phyloP scores from a whole-genome alignment of 345 rosid species.

The Excoecaria cochinchinensis region DNA sequence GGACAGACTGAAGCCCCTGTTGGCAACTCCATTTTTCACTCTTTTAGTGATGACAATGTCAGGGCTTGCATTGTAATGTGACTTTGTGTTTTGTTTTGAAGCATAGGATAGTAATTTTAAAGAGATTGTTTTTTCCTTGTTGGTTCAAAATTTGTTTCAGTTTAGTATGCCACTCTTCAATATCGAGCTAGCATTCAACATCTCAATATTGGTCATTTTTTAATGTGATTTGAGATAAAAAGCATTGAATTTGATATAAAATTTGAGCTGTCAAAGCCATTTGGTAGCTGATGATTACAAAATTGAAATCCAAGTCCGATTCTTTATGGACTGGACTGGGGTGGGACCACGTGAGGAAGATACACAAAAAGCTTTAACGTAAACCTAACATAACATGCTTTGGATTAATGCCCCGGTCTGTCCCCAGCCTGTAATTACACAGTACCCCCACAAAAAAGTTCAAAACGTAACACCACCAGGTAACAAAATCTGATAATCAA shows the following conservation, averaged over 20 bases:
- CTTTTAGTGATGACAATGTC: conserved; percentile 24
- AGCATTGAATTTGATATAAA: too few species aligned
- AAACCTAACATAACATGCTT: background rate
- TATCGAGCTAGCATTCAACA: too few species aligned
- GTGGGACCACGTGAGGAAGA: background rate
- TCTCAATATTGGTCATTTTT: too few species aligned
- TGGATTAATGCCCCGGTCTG: background rate
- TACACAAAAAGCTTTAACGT: background rate
- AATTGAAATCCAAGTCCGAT: background rate
- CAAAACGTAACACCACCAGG: too few species aligned
- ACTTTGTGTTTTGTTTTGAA: background rate
- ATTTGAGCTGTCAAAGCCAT: background rate
- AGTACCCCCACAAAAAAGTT: too few species aligned
- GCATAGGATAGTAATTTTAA: too few species aligned
- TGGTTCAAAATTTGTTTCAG: too few species aligned
- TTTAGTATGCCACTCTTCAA: too few species aligned
- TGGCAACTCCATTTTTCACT: conserved; percentile 23
- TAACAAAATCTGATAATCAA: too few species aligned
- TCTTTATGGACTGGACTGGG: background rate
- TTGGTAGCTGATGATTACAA: too few species aligned
- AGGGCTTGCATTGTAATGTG: conserved; percentile 23
- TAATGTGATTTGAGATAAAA: too few species aligned
- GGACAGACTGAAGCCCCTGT: conserved; percentile 8
- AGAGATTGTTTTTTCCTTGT: too few species aligned
- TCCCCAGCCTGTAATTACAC: conserved; percentile 1